Conservation (phyloP, 345 rosid species). For the Lepidium didymum region DNA sequence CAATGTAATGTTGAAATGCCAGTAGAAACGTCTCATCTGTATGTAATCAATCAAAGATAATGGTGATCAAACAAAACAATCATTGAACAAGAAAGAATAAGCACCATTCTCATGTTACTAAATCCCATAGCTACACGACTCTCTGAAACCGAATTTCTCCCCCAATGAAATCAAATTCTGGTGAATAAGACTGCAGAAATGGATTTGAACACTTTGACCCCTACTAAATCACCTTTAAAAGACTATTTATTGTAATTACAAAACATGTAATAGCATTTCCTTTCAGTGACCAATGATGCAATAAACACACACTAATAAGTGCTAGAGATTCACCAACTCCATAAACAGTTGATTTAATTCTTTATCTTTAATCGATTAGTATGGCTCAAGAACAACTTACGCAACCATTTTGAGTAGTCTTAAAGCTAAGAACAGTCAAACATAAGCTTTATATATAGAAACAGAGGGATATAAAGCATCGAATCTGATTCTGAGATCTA, state of each 20-base stretch:
- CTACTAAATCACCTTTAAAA: too few species aligned
- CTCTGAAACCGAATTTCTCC: too few species aligned
- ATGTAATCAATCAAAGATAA: neutral
- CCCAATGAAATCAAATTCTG: too few species aligned
- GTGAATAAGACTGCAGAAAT: too few species aligned
- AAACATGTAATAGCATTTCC: neutral
- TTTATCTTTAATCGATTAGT: neutral
- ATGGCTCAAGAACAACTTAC: neutral
- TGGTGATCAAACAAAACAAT: neutral
- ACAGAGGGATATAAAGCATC: neutral
- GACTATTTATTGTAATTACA: neutral
- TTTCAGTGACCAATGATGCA: neutral
- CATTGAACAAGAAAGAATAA: neutral
- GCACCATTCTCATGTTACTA: neutral
- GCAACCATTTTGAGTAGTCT: neutral
- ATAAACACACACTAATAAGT: neutral
- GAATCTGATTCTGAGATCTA: slow-evolving; percentile 31
- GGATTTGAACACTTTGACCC: too few species aligned
- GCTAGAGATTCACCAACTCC: neutral
- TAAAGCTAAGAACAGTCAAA: neutral
- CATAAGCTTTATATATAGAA: neutral
- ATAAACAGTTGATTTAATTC: neutral
- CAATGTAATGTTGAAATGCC: slow-evolving; percentile 92
- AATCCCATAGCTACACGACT: too few species aligned
- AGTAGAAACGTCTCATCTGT: slow-evolving; percentile 64